Conservation (phyloP, 257 asterid species). For the Solanum arcanum region DNA sequence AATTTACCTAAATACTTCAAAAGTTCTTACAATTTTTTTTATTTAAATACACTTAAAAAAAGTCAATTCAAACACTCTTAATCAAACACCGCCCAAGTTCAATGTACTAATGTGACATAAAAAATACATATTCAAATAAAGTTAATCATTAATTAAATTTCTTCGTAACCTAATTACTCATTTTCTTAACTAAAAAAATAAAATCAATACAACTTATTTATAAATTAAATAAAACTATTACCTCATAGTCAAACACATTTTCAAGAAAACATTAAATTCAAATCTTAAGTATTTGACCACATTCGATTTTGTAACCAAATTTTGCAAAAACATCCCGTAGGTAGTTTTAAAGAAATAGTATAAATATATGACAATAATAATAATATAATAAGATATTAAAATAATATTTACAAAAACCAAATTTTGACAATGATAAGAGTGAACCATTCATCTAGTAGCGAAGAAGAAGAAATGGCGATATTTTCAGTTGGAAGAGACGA, state of each 20-base stretch:
- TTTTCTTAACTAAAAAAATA: no score
- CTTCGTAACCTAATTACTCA: no score
- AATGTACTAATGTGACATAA: background rate
- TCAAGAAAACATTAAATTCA: background rate
- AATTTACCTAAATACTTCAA: background rate
- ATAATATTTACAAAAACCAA: no score
- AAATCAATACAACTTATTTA: no score
- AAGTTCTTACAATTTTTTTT: background rate
- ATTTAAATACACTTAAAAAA: background rate
- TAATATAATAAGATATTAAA: no score
- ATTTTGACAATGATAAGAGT: background rate
- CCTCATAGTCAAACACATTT: background rate
- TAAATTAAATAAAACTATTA: no score
- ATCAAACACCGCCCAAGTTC: background rate
- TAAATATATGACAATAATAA: no score
- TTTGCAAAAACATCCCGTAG: background rate
- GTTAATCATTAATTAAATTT: no score
- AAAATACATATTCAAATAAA: no score
- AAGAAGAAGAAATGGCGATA: constrained; percentile 26
- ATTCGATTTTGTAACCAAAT: background rate
- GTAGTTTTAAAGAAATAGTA: background rate
- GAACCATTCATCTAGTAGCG: background rate
- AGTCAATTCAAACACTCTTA: no score
- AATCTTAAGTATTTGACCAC: background rate
- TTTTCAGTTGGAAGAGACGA: background rate